A percentile compares a stretch with the other conserved stretches of the same genome.
phyloP scores from a whole-genome alignment of 345 rosid species.

The Reutealis trisperma region DNA sequence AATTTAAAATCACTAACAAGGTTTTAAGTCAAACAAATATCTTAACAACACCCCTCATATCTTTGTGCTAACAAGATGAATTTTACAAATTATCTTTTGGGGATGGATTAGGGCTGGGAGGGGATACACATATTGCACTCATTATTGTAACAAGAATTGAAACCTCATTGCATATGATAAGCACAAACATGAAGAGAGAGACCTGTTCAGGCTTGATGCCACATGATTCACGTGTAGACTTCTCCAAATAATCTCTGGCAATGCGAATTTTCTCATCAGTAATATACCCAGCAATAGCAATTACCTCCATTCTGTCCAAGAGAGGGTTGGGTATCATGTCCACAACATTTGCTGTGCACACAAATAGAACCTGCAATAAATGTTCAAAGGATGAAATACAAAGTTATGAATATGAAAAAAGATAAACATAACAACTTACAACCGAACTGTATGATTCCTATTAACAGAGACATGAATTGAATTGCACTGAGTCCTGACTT shows the following conservation, averaged over 20 bases:
- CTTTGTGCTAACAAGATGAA: not conserved
- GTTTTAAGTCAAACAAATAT: constrained; percentile 1
- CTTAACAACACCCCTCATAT: not conserved
- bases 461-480: not conserved
- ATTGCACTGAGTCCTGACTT: not conserved
- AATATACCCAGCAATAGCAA: constrained; percentile 95
- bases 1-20: not conserved
- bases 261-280: constrained; percentile 98
- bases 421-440: not conserved
- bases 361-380: constrained; percentile 80
- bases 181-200: constrained; percentile 4
- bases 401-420: not conserved
- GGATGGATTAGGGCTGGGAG: no score
- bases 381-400: constrained; percentile 16
- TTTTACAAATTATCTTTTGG: no score
- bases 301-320: constrained; percentile 98
- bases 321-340: constrained; percentile 96
- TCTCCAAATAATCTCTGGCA: constrained; percentile 97
- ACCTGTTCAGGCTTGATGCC: constrained; percentile 97
- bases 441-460: not conserved
- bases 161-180: not conserved
- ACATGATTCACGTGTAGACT: constrained; percentile 79
- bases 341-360: constrained; percentile 98
- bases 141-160: not conserved
- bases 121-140: no score